Evolutionary conservation across 805 yeast species (phyloP).

Genomic region (Hanseniaspora vineae): DNA sequence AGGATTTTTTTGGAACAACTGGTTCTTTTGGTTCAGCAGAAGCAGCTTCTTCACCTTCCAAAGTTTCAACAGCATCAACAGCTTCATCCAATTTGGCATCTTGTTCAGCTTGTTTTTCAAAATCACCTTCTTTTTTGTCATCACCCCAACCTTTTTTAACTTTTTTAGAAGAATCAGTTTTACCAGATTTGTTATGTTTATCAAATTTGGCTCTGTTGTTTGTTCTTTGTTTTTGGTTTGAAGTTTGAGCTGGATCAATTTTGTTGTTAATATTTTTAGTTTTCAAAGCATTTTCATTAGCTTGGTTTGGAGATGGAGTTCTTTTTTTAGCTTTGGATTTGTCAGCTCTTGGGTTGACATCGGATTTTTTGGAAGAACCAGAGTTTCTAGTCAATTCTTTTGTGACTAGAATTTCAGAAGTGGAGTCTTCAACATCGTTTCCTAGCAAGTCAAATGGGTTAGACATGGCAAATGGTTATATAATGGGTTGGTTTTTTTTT

Average conservation of each 20-base stretch:
- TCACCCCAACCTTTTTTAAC: constrained; percentile 84
- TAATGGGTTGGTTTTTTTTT: neutral
- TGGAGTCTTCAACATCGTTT: constrained; percentile 78
- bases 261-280: constrained; percentile 59
- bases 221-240: constrained; percentile 40
- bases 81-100: constrained; percentile 29
- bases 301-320: constrained; percentile 34
- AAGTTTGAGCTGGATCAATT: constrained; percentile 36
- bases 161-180: constrained; percentile 76
- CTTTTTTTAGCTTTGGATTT: constrained; percentile 65
- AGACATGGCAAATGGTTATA: constrained; percentile 4
- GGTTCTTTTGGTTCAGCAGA: constrained; percentile 35
- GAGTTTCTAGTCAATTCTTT: constrained; percentile 73
- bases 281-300: constrained; percentile 79
- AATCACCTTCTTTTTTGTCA: constrained; percentile 54
- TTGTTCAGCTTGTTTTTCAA: constrained; percentile 38
- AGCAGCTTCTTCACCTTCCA: constrained; percentile 14
- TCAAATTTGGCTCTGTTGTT: constrained; percentile 46
- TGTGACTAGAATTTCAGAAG: constrained; percentile 32
- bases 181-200: constrained; percentile 79
- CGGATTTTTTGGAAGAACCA: constrained; percentile 78
- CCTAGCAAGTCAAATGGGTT: constrained; percentile 74
- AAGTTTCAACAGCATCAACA: constrained; percentile 48
- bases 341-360: constrained; percentile 70
- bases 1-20: constrained; percentile 50